phyloP scores from a whole-genome alignment of 768 basidiomycete genomes.

The Dictyophora rubrovolvata region DNA sequence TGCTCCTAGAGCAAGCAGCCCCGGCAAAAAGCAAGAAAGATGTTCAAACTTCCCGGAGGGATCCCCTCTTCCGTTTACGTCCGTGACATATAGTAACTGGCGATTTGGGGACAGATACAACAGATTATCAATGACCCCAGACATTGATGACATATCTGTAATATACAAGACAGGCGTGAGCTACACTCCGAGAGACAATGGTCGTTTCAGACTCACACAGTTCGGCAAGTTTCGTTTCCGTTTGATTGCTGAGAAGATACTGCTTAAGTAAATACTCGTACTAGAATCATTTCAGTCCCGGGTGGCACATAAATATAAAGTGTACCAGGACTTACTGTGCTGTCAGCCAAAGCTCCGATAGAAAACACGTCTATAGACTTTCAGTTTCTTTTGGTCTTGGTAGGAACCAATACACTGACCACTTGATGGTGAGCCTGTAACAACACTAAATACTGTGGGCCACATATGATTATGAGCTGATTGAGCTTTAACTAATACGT shows the following conservation, averaged over 20 bases:
- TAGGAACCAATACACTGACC: background rate
- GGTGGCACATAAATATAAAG: background rate
- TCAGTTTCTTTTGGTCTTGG: background rate
- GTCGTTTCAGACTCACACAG: constrained; percentile 14
- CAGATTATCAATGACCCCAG: constrained; percentile 15
- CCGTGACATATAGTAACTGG: constrained; percentile 17
- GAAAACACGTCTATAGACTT: background rate
- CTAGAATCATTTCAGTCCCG: background rate
- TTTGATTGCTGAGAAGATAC: constrained; percentile 13
- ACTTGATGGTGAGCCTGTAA: constrained; percentile 4
- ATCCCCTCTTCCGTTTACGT: background rate
- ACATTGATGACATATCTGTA: constrained; percentile 14
- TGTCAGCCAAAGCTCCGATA: constrained; percentile 9
- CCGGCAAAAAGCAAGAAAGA: constrained; percentile 11
- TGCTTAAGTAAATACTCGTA: constrained; percentile 19
- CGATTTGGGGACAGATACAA: constrained; percentile 15
- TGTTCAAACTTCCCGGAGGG: constrained; percentile 9
- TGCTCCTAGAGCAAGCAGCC: constrained; percentile 15
- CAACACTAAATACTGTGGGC: constrained; percentile 6
- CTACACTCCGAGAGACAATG: background rate
- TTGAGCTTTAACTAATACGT: constrained; percentile 2
- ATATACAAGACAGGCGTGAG: background rate
- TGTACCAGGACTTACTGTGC: constrained; percentile 5
- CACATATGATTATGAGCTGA: constrained; percentile 6
- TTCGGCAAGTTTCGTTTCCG: constrained; percentile 12